Evolutionary conservation across 176 grass and related monocot species (phyloP).

Genomic region (Dendrocalamus sinicus): DNA sequence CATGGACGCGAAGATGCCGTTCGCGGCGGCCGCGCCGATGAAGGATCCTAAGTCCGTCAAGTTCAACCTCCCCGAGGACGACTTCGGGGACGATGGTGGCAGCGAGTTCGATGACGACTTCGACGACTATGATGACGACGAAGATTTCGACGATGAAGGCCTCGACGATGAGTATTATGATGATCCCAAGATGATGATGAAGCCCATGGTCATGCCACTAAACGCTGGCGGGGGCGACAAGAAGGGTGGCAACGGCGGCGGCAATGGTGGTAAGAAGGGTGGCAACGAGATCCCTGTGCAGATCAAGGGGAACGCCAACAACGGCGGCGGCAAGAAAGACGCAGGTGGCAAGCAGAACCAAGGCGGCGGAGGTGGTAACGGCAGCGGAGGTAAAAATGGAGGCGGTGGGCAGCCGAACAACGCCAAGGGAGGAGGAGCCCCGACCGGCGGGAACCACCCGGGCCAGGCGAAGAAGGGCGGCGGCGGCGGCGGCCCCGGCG

Average conservation of each 20-base stretch:
- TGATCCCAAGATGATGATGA: conserved; percentile 67
- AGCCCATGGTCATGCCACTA: conserved; percentile 31
- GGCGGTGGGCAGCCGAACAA: conserved; percentile 52
- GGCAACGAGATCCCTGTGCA: conserved; percentile 53
- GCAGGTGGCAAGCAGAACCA: conserved; percentile 60
- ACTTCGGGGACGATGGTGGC: conserved; percentile 47
- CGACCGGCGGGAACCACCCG: conserved; percentile 15
- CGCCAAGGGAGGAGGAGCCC: conserved; percentile 54
- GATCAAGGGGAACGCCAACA: conserved; percentile 58
- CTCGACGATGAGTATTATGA: conserved; percentile 58
- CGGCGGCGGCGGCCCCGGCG: neutral
- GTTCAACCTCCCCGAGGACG: conserved; percentile 62
- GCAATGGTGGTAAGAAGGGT: conserved; percentile 47
- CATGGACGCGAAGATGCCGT: conserved; percentile 67
- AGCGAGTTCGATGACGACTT: conserved; percentile 65
- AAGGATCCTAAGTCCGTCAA: conserved; percentile 68
- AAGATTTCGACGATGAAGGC: conserved; percentile 58
- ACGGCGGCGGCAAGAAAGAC: conserved; percentile 60
- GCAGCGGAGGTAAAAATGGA: conserved; percentile 44
- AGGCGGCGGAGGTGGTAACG: conserved; percentile 26
- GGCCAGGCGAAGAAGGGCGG: conserved; percentile 42
- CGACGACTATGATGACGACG: conserved; percentile 49
- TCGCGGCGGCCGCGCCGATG: conserved; percentile 19
- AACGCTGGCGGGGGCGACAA: conserved; percentile 44
- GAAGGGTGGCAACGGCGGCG: conserved; percentile 47